Conservation (phyloP, 768 basidiomycete genomes). For the Suillus americanus region DNA sequence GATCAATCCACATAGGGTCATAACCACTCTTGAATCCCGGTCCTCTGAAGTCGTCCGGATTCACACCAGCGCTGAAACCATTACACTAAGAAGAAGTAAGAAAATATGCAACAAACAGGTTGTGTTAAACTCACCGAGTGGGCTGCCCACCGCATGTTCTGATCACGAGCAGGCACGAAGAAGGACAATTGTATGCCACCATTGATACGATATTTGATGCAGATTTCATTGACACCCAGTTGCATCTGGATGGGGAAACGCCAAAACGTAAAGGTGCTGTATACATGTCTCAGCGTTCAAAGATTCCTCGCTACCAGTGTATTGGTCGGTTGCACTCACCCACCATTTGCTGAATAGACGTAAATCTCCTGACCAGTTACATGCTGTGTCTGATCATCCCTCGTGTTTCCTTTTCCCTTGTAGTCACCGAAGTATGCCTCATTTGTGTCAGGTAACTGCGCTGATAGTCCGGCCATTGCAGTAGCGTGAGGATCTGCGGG, state of each 20-base stretch:
- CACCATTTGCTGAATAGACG: constrained; percentile 57
- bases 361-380: constrained; percentile 70
- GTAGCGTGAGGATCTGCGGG: constrained; percentile 72
- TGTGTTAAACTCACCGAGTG: constrained; percentile 60
- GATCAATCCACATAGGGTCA: constrained; percentile 92
- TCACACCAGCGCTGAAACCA: constrained; percentile 86
- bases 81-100: constrained; percentile 58
- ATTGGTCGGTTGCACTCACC: constrained; percentile 36
- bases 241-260: constrained; percentile 87
- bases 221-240: constrained; percentile 67
- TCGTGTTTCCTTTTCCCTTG: constrained; percentile 19
- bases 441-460: constrained; percentile 4
- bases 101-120: not conserved
- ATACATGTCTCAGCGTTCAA: not conserved
- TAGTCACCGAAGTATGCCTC: constrained; percentile 10
- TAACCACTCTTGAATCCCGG: constrained; percentile 80
- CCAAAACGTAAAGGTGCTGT: constrained; percentile 91
- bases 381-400: constrained; percentile 37
- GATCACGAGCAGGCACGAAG: constrained; percentile 72
- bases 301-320: not conserved
- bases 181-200: constrained; percentile 75
- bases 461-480: constrained; percentile 30
- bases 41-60: constrained; percentile 81
- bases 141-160: constrained; percentile 91
- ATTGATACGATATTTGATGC: constrained; percentile 81